phyloP scores from a whole-genome alignment of 2,329 filamentous ascomycete genomes.

The Leptographium lundbergii region DNA sequence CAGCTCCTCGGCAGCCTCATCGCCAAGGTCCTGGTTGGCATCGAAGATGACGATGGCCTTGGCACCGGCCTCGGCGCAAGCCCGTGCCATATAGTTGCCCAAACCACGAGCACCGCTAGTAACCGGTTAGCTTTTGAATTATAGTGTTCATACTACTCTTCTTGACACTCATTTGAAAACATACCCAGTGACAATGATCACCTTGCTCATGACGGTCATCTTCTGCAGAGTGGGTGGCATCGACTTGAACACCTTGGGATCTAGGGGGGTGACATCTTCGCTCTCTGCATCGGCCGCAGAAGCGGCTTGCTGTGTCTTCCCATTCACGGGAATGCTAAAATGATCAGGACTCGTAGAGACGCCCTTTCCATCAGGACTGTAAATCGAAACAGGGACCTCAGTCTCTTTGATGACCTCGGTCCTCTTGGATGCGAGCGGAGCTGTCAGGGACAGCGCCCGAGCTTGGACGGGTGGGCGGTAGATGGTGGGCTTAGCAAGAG shows the following conservation, averaged over 20 bases:
- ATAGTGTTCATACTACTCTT: neutral
- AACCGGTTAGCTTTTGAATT: conserved; percentile 15
- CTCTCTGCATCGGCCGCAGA: conserved; percentile 21
- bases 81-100: conserved; percentile 68
- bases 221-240: conserved; percentile 55
- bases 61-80: conserved; percentile 62
- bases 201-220: conserved; percentile 58
- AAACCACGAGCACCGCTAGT: conserved; percentile 60
- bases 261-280: conserved; percentile 39
- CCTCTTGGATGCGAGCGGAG: conserved; percentile 22
- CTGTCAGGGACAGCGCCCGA: conserved; percentile 25
- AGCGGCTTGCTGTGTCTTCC: conserved; percentile 1
- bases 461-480: conserved; percentile 6
- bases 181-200: conserved; percentile 60
- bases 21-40: conserved; percentile 62
- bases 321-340: conserved; percentile 41
- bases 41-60: conserved; percentile 65
- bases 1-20: conserved; percentile 55
- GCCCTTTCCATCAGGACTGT: conserved; percentile 34
- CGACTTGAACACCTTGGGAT: conserved; percentile 36
- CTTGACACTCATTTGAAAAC: conserved; percentile 14
- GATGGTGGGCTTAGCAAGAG: conserved; percentile 9
- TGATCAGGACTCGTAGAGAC: conserved; percentile 30
- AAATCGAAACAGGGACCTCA: conserved; percentile 44
- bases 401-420: conserved; percentile 41